phyloP scores from a whole-genome alignment of 768 basidiomycete genomes.

The Dendrothele bispora region DNA sequence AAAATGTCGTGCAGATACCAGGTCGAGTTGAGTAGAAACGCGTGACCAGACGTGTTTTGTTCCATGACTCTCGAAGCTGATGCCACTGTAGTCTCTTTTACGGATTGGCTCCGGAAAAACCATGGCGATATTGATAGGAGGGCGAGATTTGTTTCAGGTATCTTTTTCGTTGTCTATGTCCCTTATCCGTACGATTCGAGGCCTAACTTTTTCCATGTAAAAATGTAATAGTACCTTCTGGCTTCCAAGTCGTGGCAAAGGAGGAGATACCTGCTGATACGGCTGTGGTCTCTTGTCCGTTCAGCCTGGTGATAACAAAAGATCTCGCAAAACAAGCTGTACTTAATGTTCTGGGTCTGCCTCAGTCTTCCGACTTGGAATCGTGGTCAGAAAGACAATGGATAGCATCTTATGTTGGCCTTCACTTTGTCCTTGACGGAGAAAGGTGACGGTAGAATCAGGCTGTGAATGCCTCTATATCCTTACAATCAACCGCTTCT shows the following conservation, averaged over 20 bases:
- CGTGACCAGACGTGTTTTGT: too few species aligned
- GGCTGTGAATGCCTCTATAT: constrained; percentile 3
- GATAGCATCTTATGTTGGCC: constrained; percentile 63
- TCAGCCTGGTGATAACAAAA: constrained; percentile 63
- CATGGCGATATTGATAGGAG: too few species aligned
- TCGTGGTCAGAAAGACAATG: constrained; percentile 65
- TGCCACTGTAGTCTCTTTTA: too few species aligned
- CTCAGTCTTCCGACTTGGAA: constrained; percentile 20
- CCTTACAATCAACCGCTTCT: constrained; percentile 3
- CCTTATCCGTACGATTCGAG: too few species aligned
- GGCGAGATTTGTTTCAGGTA: too few species aligned
- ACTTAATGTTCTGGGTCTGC: constrained; percentile 31
- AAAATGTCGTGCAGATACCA: too few species aligned
- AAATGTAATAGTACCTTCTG: constrained; percentile 44
- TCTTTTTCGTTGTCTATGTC: too few species aligned
- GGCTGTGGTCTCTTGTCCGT: constrained; percentile 66
- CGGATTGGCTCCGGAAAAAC: too few species aligned
- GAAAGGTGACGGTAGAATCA: constrained; percentile 5
- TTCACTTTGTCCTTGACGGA: constrained; percentile 42
- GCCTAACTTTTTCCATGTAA: too few species aligned
- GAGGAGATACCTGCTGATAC: constrained; percentile 48
- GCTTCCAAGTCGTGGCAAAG: constrained; percentile 51
- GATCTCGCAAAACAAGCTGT: constrained; percentile 45
- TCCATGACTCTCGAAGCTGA: too few species aligned
- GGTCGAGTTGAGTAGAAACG: too few species aligned